A percentile compares a stretch with the other conserved stretches of the same genome.
Conservation (phyloP, 371 early-diverging fungal species). For the Mortierella sp. region DNA sequence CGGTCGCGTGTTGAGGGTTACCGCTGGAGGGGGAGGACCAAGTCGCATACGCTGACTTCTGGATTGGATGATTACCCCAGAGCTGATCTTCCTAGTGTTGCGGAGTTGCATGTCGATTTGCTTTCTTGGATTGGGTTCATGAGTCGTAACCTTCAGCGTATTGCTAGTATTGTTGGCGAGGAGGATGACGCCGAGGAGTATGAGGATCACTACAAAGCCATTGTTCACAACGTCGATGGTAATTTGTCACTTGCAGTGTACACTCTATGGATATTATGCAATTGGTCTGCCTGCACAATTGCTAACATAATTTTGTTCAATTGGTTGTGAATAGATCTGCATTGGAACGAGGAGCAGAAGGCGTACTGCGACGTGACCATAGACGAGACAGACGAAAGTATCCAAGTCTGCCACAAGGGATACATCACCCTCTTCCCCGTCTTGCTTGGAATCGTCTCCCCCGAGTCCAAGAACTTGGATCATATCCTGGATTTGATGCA, state of each 20-base stretch:
- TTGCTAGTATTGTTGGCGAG: slow-evolving; percentile 74
- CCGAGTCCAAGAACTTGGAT: slow-evolving; percentile 77
- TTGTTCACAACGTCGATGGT: slow-evolving; percentile 67
- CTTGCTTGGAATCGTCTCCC: slow-evolving; percentile 80
- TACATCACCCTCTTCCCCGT: slow-evolving; percentile 90
- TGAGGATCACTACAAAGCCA: slow-evolving; percentile 65
- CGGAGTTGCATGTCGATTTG: slow-evolving; percentile 94
- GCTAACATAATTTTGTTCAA: background rate
- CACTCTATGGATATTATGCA: background rate
- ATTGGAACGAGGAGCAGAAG: slow-evolving; percentile 83
- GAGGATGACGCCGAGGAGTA: slow-evolving; percentile 67
- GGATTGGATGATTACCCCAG: slow-evolving; percentile 98
- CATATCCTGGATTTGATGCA: slow-evolving; percentile 82
- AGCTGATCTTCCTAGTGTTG: slow-evolving; percentile 76
- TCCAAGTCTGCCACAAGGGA: slow-evolving; percentile 88
- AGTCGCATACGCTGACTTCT: slow-evolving; percentile 90
- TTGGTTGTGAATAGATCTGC: slow-evolving; percentile 69
- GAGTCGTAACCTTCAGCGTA: slow-evolving; percentile 75
- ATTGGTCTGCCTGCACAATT: background rate
- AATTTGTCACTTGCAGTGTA: background rate
- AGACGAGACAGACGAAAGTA: slow-evolving; percentile 66
- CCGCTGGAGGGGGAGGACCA: slow-evolving; percentile 94
- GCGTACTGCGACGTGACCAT: slow-evolving; percentile 86
- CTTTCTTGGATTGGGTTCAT: slow-evolving; percentile 91
- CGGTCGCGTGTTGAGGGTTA: slow-evolving; percentile 74